Evolutionary conservation across 139 green algal genomes (phyloP).

Genomic region (Chlorella sp.): DNA sequence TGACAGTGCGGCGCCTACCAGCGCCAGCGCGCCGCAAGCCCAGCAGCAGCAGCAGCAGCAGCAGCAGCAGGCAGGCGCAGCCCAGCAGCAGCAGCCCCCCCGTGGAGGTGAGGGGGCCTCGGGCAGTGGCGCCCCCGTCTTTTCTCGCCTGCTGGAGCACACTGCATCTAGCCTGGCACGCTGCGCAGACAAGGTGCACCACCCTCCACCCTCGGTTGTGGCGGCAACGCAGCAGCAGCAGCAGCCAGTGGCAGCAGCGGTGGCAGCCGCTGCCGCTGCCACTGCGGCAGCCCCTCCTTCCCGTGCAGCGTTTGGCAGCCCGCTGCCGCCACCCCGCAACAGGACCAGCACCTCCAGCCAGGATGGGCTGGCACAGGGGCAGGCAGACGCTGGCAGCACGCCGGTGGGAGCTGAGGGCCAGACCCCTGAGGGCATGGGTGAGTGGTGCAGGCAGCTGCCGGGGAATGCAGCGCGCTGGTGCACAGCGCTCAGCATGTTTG

Average conservation of each 20-base stretch:
- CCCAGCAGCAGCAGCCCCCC: background rate
- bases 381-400: background rate
- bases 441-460: background rate
- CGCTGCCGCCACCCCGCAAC: conserved; percentile 2
- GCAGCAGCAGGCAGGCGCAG: background rate
- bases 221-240: background rate
- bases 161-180: conserved; percentile 13
- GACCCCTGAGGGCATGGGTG: conserved; percentile 9
- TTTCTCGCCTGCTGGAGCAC: conserved; percentile 28
- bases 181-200: background rate
- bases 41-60: background rate
- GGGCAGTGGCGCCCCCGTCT: background rate
- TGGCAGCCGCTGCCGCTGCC: background rate
- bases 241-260: background rate
- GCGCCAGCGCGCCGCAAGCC: background rate
- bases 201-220: background rate
- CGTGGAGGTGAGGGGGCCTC: background rate
- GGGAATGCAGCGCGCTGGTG: too few relatives aligned
- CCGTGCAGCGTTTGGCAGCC: background rate
- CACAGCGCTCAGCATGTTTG: background rate
- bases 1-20: too few relatives aligned
- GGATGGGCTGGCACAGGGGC: too few relatives aligned
- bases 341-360: background rate
- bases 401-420: conserved; percentile 23
- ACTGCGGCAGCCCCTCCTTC: background rate